Conservation (phyloP, 345 rosid genomes). For the Sisymbrium altissimum region DNA sequence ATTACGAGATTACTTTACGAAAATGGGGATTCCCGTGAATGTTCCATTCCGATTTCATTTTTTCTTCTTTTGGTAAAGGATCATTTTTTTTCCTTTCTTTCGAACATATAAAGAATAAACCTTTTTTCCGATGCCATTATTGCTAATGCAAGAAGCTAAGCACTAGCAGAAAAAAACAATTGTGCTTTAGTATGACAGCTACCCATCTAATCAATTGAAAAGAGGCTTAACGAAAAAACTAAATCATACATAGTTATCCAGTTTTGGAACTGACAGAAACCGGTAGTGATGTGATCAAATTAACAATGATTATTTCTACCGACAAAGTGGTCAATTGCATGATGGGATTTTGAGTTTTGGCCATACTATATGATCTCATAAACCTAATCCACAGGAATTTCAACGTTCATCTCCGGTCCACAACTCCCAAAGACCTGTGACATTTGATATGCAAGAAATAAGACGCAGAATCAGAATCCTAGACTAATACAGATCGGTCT, state of each 20-base stretch:
- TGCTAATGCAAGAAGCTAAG: not conserved
- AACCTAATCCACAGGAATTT: slow-evolving; percentile 69
- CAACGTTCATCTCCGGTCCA: slow-evolving; percentile 68
- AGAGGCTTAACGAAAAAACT: not conserved
- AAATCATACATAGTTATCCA: not conserved
- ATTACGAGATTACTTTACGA: not conserved
- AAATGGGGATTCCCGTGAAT: not conserved
- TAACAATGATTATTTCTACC: slow-evolving; percentile 7
- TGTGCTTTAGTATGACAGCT: not conserved
- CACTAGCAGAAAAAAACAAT: not conserved
- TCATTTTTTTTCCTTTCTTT: not conserved
- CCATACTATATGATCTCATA: not conserved
- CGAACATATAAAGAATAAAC: not conserved
- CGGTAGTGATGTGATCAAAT: not conserved
- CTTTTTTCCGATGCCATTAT: not conserved
- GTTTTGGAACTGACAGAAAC: not conserved
- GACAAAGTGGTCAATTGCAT: slow-evolving; percentile 11
- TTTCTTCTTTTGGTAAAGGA: too few relatives aligned
- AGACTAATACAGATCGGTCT: not conserved
- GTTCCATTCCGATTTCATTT: not conserved
- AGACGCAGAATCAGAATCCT: not conserved
- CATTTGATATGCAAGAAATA: not conserved
- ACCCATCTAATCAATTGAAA: not conserved
- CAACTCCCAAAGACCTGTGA: slow-evolving; percentile 62
- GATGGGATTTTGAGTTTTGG: slow-evolving; percentile 10